phyloP scores from a whole-genome alignment of 192 early-diverging fungal species.

The Diversispora epigaea region DNA sequence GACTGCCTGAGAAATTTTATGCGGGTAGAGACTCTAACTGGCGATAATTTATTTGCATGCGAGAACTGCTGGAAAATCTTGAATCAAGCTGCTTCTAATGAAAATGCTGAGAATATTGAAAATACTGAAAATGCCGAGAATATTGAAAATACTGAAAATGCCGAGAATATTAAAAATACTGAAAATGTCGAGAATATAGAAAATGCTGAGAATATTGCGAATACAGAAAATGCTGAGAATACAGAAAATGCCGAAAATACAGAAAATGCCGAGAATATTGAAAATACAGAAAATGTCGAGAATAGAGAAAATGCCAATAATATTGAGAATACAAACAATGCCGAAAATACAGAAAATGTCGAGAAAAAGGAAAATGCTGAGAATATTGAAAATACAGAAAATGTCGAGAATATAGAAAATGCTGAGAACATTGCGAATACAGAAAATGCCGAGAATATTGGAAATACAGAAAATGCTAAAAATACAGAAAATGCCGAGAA shows the following conservation, averaged over 20 bases:
- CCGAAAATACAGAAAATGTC: too few relatives aligned
- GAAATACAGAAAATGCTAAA: slow-evolving; percentile 26
- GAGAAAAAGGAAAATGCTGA: background rate
- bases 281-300: background rate
- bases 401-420: background rate
- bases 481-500: background rate
- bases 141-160: too few relatives aligned
- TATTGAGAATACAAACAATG: too few relatives aligned
- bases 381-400: background rate
- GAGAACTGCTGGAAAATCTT: slow-evolving; percentile 58
- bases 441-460: background rate
- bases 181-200: too few relatives aligned
- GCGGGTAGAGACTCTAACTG: slow-evolving; percentile 61
- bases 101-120: too few relatives aligned
- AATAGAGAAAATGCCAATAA: too few relatives aligned
- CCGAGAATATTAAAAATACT: too few relatives aligned
- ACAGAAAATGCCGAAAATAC: background rate
- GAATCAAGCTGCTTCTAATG: background rate
- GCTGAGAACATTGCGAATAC: slow-evolving; percentile 6
- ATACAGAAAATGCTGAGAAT: too few relatives aligned
- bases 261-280: background rate
- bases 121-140: too few relatives aligned
- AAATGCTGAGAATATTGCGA: too few relatives aligned
- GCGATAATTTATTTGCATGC: slow-evolving; percentile 61
- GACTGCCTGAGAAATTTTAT: slow-evolving; percentile 55